Evolutionary conservation across 139 green algal species (phyloP), one percentile per base, ranked within the genome.

Genomic region (Micractinium conductrix): DNA sequence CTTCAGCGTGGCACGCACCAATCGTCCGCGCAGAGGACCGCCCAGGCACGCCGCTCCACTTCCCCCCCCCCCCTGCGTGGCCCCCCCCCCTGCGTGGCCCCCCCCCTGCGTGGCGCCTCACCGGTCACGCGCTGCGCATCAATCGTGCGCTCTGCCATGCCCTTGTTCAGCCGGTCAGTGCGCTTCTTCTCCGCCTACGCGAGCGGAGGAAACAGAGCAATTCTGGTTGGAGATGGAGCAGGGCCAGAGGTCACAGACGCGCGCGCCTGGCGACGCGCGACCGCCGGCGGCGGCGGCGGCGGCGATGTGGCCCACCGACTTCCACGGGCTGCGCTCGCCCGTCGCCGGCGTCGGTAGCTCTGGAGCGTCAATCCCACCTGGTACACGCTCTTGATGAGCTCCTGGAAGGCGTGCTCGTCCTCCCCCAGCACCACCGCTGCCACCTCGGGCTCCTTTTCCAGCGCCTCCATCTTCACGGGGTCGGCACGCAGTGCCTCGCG

Each of bases 91-190:
- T n/a, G n/a, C n/a, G n/a, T n/a, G n/a, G n/a, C n/a, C n/a, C n/a
- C n/a, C n/a, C n/a, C n/a, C n/a, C n/a, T n/a, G n/a, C n/a, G n/a
- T n/a, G n/a, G 65, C 87, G 90, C 92, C 28, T 96, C 93, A 37
- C 91, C 92, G 6, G 92, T 94, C 2, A 92, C 94, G 17, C 95
- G 83, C 86, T 98, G 95, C 4, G 95, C 95, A 78, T 98, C 95
- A 33, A 97, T 96, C n/a, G 85, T 96, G 19, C 95, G 87, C 85
- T 98, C 95, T 0, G 92, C 79, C 88, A 95, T 90, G 19, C 87
- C 80, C 28, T 88, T 85, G 26, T 88, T 79, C 6, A 58, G 17
- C 22, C 80, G 74, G 42, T 95, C 84, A 4, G 72, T 30, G 2
- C 88, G 84, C 50, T 90, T 89, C 84, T 93, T 90, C 85, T 97